Evolutionary conservation across 2,329 filamentous ascomycete genomes (phyloP), one percentile per base, ranked within the genome.

Genomic region (Corniculantispora saksenae): DNA sequence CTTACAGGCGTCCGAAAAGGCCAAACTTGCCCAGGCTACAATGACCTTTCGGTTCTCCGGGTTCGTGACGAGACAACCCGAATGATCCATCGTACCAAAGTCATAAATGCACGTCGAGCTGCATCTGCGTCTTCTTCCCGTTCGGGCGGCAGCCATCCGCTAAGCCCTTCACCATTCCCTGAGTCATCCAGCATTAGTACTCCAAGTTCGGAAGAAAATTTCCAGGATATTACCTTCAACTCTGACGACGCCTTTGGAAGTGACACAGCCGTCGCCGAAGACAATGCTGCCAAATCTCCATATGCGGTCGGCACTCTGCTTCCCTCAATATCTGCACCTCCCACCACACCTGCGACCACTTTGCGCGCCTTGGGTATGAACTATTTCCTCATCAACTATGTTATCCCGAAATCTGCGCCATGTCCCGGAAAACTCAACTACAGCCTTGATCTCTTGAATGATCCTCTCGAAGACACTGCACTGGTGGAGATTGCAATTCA

Each of bases 41-140:
- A 54, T 21, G 65, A 66, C 45, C 40, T 43, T 10, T 47, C 55
- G 21, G 61, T 45, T 35, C 45, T 66, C 40, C 29, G 48, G 45
- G 45, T 66, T 35, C 53, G 65, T n/a, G 48, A 66, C 25, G 60
- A 66, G 65, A 66, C 65, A 6, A 51, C n/a, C 6, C 60, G 54
- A n/a, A 55, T 66, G 53, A 64, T 66, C 40, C 38, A 59, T 10
- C 61, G 61, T 13, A 55, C 45, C 17, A 29, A 61, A 10, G 35
- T 53, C 25, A 32, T 25, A 0, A 63, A 47, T n/a, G 23, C 61
- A 43, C 13, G 25, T 6, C 47, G 40, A 5, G 35, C 21, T 27
- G 25, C 51, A 7, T 13, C 38, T 43, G 17, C 12, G 8, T 3
- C 12, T 13, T 13, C 38, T 19, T 6, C 38, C 17, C 38, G 17